These are phyloP conservation scores for Ampelomyces quisqualis DNA, from an alignment of 2,329 filamentous ascomycete genomes.

Conservation along the genomic window DNA sequence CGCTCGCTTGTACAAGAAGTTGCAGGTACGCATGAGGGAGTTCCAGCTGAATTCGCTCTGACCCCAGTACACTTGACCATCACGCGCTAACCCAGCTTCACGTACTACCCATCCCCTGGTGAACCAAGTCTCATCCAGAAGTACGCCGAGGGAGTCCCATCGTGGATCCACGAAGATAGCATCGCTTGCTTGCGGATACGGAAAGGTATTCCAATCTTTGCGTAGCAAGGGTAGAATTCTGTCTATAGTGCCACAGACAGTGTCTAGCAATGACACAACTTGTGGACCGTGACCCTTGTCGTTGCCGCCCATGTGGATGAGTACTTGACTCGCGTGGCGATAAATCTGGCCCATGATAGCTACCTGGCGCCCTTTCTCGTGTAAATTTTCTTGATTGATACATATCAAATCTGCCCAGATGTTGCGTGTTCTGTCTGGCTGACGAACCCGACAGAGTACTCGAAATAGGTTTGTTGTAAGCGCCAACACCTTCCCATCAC, in stretches of 20 bases:
- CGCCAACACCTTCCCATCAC: conserved; percentile 3
- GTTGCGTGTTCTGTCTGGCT: conserved; percentile 3
- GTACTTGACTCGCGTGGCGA: conserved; percentile 7
- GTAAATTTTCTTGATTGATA: conserved; percentile 15
- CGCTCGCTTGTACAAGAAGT: conserved; percentile 2
- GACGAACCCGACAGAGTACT: conserved; percentile 8
- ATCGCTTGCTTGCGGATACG: background rate
- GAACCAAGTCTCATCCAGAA: conserved; percentile 8
- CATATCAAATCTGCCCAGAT: conserved; percentile 19
- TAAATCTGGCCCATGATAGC: conserved; percentile 16
- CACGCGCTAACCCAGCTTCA: conserved; percentile 10
- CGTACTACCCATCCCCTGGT: conserved; percentile 14
- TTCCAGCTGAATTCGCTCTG: conserved; percentile 5
- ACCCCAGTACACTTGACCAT: conserved; percentile 7
- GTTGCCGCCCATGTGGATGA: conserved; percentile 10
- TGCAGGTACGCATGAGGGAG: conserved; percentile 1
- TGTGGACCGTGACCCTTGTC: conserved; percentile 5
- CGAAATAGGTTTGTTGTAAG: conserved; percentile 10
- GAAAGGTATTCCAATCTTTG: conserved; percentile 4
- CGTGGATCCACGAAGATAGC: conserved; percentile 5
- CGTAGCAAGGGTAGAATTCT: background rate
- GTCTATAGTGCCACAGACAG: conserved; percentile 7
- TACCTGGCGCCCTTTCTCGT: conserved; percentile 17
- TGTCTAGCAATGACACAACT: conserved; percentile 6
- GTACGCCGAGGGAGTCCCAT: conserved; percentile 5